Evolutionary conservation across 2,329 filamentous ascomycete species (phyloP).

Genomic region (Aureobasidium musti): DNA sequence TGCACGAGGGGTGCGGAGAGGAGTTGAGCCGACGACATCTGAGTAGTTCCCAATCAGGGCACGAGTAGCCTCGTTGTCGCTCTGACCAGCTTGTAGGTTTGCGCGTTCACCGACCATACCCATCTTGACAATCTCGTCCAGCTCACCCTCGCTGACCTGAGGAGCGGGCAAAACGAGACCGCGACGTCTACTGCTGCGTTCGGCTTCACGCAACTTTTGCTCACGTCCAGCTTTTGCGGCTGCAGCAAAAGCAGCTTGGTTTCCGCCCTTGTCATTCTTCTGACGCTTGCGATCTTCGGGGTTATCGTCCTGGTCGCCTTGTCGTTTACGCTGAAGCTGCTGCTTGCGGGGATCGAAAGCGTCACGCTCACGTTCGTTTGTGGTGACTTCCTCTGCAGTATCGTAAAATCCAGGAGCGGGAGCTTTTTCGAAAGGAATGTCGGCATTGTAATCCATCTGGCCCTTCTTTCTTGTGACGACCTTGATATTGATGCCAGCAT

Average conservation of each 20-base stretch:
- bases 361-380: constrained; percentile 81
- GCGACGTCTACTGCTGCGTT: constrained; percentile 92
- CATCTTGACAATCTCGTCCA: constrained; percentile 99
- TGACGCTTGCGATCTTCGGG: constrained; percentile 75
- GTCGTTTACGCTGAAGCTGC: constrained; percentile 87
- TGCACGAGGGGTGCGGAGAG: constrained; percentile 88
- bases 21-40: constrained; percentile 74
- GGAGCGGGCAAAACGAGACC: constrained; percentile 80
- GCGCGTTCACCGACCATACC: constrained; percentile 90
- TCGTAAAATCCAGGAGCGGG: constrained; percentile 90
- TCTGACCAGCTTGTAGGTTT: constrained; percentile 69
- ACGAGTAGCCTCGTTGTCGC: constrained; percentile 81
- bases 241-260: constrained; percentile 78
- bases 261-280: constrained; percentile 82
- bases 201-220: constrained; percentile 92
- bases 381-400: constrained; percentile 75
- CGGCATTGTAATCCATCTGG: constrained; percentile 99
- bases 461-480: constrained; percentile 87
- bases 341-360: constrained; percentile 92
- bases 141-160: constrained; percentile 87
- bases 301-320: constrained; percentile 85
- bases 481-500: constrained; percentile 97
- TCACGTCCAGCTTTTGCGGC: constrained; percentile 91
- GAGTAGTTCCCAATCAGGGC: constrained; percentile 87
- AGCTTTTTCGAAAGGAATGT: constrained; percentile 96